Percentiles rank a stretch among this genome's conserved stretches.
phyloP scores from a whole-genome alignment of 140 eudicot species.

The Erigeron philadelphicus region DNA sequence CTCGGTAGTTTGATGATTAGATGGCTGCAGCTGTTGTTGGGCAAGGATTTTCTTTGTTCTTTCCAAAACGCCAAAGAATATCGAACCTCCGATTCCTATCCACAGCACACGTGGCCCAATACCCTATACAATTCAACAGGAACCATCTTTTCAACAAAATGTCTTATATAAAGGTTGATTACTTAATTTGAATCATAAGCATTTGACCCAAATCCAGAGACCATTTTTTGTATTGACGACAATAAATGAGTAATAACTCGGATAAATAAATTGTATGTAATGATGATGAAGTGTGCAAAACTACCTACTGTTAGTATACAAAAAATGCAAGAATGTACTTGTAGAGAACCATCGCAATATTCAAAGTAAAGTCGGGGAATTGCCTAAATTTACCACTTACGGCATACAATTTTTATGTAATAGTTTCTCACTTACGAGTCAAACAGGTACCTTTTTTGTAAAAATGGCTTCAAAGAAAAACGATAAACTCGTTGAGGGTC shows the following conservation, averaged over 20 bases:
- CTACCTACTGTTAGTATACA: too few relatives aligned
- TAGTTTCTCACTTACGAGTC: neutral
- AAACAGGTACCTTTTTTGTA: neutral
- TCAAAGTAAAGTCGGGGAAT: neutral
- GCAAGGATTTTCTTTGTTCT: conserved; percentile 71
- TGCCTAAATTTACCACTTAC: neutral
- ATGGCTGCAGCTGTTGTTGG: conserved; percentile 46
- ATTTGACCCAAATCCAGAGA: neutral
- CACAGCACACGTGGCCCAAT: conserved; percentile 94
- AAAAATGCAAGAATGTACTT: neutral
- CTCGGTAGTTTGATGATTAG: conserved; percentile 22
- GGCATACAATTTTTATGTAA: neutral
- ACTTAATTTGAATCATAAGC: neutral
- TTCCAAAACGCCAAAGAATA: conserved; percentile 94
- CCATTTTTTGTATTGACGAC: neutral
- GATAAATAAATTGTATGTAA: too few relatives aligned
- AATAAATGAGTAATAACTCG: too few relatives aligned
- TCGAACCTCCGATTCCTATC: conserved; percentile 99
- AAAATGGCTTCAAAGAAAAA: too few relatives aligned
- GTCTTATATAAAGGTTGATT: neutral
- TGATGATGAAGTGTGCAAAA: too few relatives aligned
- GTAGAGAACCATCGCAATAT: neutral
- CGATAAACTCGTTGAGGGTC: neutral
- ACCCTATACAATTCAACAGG: conserved; percentile 44
- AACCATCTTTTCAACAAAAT: conserved; percentile 3